phyloP scores from a whole-genome alignment of 148 eudicot genomes.

The Heliamphora exappendiculata region DNA sequence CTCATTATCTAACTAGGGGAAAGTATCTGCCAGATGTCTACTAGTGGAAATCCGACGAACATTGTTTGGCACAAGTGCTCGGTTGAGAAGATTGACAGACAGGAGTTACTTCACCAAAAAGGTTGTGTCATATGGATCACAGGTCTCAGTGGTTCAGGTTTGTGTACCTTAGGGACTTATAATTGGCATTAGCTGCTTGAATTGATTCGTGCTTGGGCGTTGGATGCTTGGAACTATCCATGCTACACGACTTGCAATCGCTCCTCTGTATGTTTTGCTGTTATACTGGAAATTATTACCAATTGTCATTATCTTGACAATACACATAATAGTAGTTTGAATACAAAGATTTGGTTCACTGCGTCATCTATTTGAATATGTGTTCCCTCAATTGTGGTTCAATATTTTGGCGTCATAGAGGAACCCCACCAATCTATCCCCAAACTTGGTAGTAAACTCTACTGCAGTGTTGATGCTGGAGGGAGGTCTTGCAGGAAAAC shows the following conservation, averaged over 20 bases:
- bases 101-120: slow-evolving; percentile 70
- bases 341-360: neutral
- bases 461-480: no score
- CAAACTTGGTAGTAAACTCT: no score
- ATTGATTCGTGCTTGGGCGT: slow-evolving; percentile 9
- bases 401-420: no score
- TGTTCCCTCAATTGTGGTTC: no score
- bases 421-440: no score
- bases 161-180: neutral
- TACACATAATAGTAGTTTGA: neutral
- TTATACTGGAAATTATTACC: neutral
- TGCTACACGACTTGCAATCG: neutral
- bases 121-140: slow-evolving; percentile 98
- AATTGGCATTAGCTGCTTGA: slow-evolving; percentile 1
- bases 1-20: slow-evolving; percentile 32
- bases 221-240: neutral
- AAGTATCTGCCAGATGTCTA: slow-evolving; percentile 29
- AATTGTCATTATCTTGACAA: neutral
- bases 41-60: slow-evolving; percentile 49
- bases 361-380: neutral
- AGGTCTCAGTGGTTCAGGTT: slow-evolving; percentile 99
- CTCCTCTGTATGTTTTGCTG: neutral
- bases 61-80: slow-evolving; percentile 85
- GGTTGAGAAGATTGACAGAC: slow-evolving; percentile 64
- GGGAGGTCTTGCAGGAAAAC: no score